Evolutionary conservation across 176 grass and related monocot genomes (phyloP).

Genomic region (Paspalum vaginatum): DNA sequence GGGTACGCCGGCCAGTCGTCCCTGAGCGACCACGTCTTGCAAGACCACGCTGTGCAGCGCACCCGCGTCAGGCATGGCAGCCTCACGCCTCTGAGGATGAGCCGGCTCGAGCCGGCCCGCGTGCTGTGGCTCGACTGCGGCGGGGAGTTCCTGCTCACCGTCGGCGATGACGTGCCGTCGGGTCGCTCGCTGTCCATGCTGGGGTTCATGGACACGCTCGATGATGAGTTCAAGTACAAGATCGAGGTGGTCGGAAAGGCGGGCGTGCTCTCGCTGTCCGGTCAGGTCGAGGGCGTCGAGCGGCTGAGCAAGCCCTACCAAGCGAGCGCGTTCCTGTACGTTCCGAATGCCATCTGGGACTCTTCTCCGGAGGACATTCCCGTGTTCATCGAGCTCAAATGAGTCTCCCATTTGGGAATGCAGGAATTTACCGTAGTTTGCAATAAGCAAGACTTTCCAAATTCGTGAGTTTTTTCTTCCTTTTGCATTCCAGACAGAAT

Average conservation of each 20-base stretch:
- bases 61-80: not conserved
- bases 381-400: constrained; percentile 1
- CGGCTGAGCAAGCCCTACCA: not conserved
- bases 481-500: not conserved
- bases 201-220: not conserved
- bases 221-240: constrained; percentile 4
- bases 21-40: not conserved
- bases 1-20: not conserved
- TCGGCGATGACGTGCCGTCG: not conserved
- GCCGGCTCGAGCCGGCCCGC: not conserved
- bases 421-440: not conserved
- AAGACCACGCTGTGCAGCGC: not conserved
- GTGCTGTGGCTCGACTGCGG: not conserved
- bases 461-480: too few species aligned
- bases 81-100: not conserved
- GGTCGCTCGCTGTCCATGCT: not conserved
- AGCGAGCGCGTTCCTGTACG: constrained; percentile 3
- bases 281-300: not conserved
- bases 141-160: constrained; percentile 19
- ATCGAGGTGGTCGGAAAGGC: constrained; percentile 11
- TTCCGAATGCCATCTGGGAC: constrained; percentile 14
- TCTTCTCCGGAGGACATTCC: not conserved
- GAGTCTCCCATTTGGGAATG: not conserved
- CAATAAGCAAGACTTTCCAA: not conserved
- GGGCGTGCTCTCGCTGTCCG: constrained; percentile 4